Evolutionary conservation across 2,329 filamentous ascomycete genomes (phyloP).

Genomic region (Fusarium miscanthi): DNA sequence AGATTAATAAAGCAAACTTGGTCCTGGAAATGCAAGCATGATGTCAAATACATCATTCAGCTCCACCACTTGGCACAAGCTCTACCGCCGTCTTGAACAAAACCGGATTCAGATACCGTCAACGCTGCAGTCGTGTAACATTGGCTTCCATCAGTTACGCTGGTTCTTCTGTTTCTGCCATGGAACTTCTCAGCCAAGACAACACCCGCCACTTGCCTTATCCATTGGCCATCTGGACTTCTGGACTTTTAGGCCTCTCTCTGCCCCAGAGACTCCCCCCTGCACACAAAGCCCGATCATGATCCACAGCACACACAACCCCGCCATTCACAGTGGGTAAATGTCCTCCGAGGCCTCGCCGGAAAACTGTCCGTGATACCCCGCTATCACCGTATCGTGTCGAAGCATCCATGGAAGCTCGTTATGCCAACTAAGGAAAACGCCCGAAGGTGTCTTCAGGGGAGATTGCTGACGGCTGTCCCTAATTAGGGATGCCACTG

Average conservation of each 20-base stretch:
- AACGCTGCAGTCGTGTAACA: conserved; percentile 24
- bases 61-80: conserved; percentile 28
- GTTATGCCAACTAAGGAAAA: conserved; percentile 42
- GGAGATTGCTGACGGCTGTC: conserved; percentile 23
- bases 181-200: conserved; percentile 16
- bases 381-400: conserved; percentile 42
- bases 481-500: conserved; percentile 24
- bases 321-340: conserved; percentile 37
- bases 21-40: conserved; percentile 12
- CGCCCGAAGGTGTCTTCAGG: conserved; percentile 29
- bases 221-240: conserved; percentile 27
- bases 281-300: conserved; percentile 38
- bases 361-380: conserved; percentile 41
- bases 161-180: conserved; percentile 21
- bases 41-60: conserved; percentile 37
- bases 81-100: conserved; percentile 22
- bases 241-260: conserved; percentile 2
- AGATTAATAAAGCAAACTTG: conserved; percentile 27
- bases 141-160: conserved; percentile 28
- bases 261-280: conserved; percentile 9
- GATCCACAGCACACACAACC: conserved; percentile 34
- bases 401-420: conserved; percentile 46
- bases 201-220: conserved; percentile 20
- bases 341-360: conserved; percentile 18
- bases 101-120: conserved; percentile 35